These are phyloP conservation scores for Acephala macrosclerotiorum DNA, from an alignment of 2,329 filamentous ascomycete genomes.

Conservation along the genomic window DNA sequence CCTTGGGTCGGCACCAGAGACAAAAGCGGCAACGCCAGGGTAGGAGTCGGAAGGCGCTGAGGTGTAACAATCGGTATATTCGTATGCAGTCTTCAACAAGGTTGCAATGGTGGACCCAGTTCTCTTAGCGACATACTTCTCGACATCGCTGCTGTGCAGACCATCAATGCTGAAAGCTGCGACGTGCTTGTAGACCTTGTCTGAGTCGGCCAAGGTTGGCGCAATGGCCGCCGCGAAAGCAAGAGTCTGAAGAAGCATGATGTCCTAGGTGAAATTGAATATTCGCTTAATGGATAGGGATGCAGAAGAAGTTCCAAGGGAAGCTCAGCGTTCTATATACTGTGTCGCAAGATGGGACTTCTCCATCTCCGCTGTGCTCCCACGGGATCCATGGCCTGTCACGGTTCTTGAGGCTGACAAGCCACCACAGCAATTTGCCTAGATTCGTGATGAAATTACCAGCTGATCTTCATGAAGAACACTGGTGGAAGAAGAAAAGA, in stretches of 20 bases:
- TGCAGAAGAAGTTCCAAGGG: not conserved
- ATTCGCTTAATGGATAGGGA: not conserved
- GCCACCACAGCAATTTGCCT: not conserved
- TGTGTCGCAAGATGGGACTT: not conserved
- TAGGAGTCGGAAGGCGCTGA: conserved; percentile 42
- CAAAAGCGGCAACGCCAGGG: conserved; percentile 37
- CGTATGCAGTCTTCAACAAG: conserved; percentile 36
- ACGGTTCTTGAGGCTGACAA: conserved; percentile 6
- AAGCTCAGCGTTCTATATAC: not conserved
- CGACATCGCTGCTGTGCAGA: conserved; percentile 36
- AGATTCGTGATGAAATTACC: not conserved
- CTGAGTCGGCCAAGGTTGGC: conserved; percentile 15
- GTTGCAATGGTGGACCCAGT: conserved; percentile 35
- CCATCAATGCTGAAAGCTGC: conserved; percentile 38
- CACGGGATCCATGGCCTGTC: not conserved
- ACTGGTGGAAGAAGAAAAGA: not conserved
- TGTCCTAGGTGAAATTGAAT: not conserved
- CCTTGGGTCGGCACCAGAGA: conserved; percentile 38
- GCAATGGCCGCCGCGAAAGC: conserved; percentile 17
- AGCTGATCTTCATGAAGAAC: conserved; percentile 11
- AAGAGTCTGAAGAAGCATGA: conserved; percentile 26
- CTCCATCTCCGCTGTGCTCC: not conserved
- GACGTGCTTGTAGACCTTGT: conserved; percentile 36
- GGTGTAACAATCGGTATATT: conserved; percentile 40
- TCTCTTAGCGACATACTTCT: conserved; percentile 34